A percentile compares a stretch with the other conserved stretches of the same genome.
Evolutionary conservation across 352 stramenopile genomes (phyloP).

Genomic region (Thalassiosira allenii): DNA sequence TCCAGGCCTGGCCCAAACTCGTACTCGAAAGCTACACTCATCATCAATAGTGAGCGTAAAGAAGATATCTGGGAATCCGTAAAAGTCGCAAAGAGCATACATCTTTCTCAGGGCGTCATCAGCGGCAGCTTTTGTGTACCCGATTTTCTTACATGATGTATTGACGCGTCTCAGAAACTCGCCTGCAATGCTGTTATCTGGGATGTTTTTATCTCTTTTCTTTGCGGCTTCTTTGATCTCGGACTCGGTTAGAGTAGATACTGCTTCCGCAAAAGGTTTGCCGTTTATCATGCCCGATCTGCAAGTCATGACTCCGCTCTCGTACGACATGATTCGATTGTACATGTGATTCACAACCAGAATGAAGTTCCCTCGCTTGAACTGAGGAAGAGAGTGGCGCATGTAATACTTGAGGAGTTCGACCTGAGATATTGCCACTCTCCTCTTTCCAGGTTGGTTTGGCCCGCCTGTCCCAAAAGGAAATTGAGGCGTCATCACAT

Average conservation of each 20-base stretch:
- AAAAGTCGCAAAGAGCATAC: constrained; percentile 30
- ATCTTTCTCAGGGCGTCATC: constrained; percentile 6
- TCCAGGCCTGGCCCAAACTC: constrained; percentile 8
- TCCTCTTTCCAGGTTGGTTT: background rate
- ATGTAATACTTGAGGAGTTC: background rate
- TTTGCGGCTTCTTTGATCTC: constrained; percentile 13
- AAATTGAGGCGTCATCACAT: constrained; percentile 17
- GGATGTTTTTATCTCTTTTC: constrained; percentile 3
- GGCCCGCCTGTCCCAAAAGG: constrained; percentile 25
- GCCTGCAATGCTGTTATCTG: constrained; percentile 19
- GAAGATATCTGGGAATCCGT: constrained; percentile 20
- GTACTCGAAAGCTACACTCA: constrained; percentile 22
- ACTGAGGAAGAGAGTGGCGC: constrained; percentile 6
- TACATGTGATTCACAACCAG: constrained; percentile 16
- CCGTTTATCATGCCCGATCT: constrained; percentile 1
- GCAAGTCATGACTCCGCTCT: constrained; percentile 17
- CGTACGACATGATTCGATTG: constrained; percentile 12
- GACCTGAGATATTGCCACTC: background rate
- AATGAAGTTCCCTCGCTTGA: constrained; percentile 18
- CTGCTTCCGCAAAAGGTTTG: constrained; percentile 1
- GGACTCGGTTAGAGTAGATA: constrained; percentile 17
- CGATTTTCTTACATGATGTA: constrained; percentile 24
- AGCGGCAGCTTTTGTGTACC: constrained; percentile 17
- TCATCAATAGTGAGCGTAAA: constrained; percentile 17
- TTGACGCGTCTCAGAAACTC: constrained; percentile 3